These are phyloP conservation scores for Acer negundo DNA, from an alignment of 345 rosid genomes.

Conservation along the genomic window DNA sequence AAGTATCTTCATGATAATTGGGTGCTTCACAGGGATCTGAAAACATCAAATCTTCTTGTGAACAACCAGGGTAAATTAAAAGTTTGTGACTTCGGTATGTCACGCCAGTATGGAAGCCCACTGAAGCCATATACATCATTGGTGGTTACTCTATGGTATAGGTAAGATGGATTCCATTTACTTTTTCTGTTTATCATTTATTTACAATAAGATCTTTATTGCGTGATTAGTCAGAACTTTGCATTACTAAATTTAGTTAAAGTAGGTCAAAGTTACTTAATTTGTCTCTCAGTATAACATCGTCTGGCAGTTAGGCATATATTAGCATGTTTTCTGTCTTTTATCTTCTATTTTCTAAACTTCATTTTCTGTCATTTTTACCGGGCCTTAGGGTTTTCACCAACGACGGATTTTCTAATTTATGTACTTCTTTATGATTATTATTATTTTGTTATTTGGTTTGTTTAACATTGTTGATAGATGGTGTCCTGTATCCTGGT, in stretches of 20 bases:
- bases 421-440: background rate
- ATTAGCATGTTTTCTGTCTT: background rate
- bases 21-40: conserved; percentile 91
- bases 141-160: conserved; percentile 84
- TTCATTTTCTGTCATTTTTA: background rate
- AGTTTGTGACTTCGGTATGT: conserved; percentile 87
- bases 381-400: background rate
- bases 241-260: background rate
- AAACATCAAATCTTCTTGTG: conserved; percentile 82
- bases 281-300: background rate
- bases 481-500: background rate
- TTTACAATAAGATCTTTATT: background rate
- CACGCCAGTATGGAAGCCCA: conserved; percentile 87
- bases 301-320: background rate
- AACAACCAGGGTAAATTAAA: conserved; percentile 79
- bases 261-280: background rate
- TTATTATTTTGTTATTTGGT: background rate
- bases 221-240: background rate
- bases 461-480: background rate
- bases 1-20: conserved; percentile 88
- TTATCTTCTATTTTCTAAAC: background rate
- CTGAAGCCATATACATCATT: conserved; percentile 74
- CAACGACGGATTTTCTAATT: background rate
- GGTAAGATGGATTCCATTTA: conserved; percentile 42
- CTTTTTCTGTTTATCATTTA: background rate